A percentile compares a stretch with the other conserved stretches of the same genome.
These are phyloP conservation scores for Suillus tomentosus DNA, from an alignment of 768 basidiomycete species.

Conservation along the genomic window DNA sequence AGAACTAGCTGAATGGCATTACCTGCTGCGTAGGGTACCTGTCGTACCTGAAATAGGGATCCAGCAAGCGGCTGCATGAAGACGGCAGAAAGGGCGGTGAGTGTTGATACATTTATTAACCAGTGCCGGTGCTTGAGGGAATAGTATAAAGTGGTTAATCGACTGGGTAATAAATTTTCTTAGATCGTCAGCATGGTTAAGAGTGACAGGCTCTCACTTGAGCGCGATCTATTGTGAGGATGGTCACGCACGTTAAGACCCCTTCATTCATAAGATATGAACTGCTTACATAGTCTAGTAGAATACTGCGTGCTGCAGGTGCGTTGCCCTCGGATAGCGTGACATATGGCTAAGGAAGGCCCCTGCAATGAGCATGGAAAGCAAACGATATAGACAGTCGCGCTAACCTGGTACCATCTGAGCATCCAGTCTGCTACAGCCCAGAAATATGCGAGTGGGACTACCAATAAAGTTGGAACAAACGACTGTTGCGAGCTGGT, in stretches of 20 bases:
- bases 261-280: not conserved
- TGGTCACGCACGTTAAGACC: not conserved
- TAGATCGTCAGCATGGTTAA: not conserved
- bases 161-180: slow-evolving; percentile 36
- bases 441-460: slow-evolving; percentile 54
- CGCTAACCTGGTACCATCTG: slow-evolving; percentile 57
- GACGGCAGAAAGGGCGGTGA: slow-evolving; percentile 47
- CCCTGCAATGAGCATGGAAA: not conserved
- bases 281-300: slow-evolving; percentile 62
- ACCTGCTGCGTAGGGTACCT: slow-evolving; percentile 23
- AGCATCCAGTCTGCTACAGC: slow-evolving; percentile 54
- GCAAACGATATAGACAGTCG: not conserved
- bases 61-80: slow-evolving; percentile 61
- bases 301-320: slow-evolving; percentile 57
- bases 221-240: slow-evolving; percentile 38
- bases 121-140: slow-evolving; percentile 55
- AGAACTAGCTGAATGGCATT: slow-evolving; percentile 37
- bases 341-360: slow-evolving; percentile 56
- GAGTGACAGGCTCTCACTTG: slow-evolving; percentile 35
- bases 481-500: slow-evolving; percentile 46
- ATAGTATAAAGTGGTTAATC: slow-evolving; percentile 42
- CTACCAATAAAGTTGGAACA: slow-evolving; percentile 53
- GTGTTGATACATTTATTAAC: slow-evolving; percentile 52
- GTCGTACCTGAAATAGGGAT: slow-evolving; percentile 31
- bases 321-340: slow-evolving; percentile 53